A percentile compares a stretch with the other conserved stretches of the same genome.
Evolutionary conservation across 805 yeast genomes (phyloP).

Genomic region (Candida insectalens): DNA sequence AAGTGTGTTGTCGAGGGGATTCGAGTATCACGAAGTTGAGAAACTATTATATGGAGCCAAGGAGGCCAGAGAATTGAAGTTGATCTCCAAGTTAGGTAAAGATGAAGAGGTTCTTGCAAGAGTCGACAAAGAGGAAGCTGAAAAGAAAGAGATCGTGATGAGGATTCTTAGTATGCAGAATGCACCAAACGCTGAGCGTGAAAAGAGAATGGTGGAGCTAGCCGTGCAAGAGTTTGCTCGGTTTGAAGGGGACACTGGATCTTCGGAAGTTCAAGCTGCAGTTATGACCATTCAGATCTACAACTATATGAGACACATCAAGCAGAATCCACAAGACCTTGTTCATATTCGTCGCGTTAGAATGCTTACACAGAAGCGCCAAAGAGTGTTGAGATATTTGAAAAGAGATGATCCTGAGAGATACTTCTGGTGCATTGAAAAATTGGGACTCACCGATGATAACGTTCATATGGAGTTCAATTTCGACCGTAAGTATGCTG

Average conservation of each 20-base stretch:
- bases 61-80: constrained; percentile 39
- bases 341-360: constrained; percentile 62
- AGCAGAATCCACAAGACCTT: constrained; percentile 62
- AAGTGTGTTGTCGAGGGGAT: constrained; percentile 50
- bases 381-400: constrained; percentile 69
- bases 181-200: constrained; percentile 47
- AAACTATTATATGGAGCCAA: constrained; percentile 72
- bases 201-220: constrained; percentile 45
- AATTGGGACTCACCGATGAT: constrained; percentile 79
- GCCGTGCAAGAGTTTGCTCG: constrained; percentile 79
- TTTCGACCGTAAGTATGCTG: constrained; percentile 69
- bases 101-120: constrained; percentile 13
- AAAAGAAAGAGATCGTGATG: constrained; percentile 57
- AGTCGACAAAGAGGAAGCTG: constrained; percentile 31
- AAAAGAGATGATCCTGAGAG: constrained; percentile 71
- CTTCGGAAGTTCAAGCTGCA: constrained; percentile 95
- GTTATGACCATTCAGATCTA: constrained; percentile 74
- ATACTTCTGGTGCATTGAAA: constrained; percentile 79
- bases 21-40: constrained; percentile 56
- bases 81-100: constrained; percentile 12
- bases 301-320: constrained; percentile 64
- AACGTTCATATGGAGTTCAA: constrained; percentile 72
- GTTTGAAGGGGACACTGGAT: constrained; percentile 85
- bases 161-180: constrained; percentile 72
- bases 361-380: constrained; percentile 84